Percentiles rank a stretch among this genome's conserved stretches.
Evolutionary conservation across 169 alveolate genomes (phyloP).

Genomic region (Eimeria sp.): DNA sequence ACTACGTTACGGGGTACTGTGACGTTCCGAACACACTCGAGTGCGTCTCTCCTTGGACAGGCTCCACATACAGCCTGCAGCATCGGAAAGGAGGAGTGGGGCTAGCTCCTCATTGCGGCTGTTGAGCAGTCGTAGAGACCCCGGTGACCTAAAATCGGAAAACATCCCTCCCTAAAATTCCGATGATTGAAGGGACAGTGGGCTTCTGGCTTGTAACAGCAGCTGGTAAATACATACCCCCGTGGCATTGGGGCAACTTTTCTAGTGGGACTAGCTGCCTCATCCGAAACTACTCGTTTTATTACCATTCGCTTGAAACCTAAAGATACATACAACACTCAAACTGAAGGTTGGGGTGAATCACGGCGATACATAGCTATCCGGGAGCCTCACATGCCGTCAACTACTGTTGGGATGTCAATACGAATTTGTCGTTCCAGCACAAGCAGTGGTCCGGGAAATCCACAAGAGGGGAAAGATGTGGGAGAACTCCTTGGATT

Average conservation of each 20-base stretch:
- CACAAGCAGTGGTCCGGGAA: background rate
- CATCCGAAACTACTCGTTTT: background rate
- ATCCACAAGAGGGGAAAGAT: background rate
- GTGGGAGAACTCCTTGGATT: background rate
- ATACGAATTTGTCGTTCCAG: conserved; percentile 7
- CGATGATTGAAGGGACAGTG: background rate
- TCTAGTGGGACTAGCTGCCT: background rate
- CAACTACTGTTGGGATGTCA: background rate
- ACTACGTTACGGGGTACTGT: background rate
- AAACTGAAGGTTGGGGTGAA: background rate
- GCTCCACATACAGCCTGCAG: conserved; percentile 55
- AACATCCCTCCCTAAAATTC: background rate
- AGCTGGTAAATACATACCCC: background rate
- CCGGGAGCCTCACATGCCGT: background rate
- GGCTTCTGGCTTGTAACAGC: background rate
- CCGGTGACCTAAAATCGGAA: conserved; percentile 2
- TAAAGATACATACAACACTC: background rate
- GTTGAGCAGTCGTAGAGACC: conserved; percentile 36
- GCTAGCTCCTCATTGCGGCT: conserved; percentile 29
- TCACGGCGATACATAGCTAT: background rate
- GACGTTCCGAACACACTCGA: background rate
- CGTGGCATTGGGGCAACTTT: background rate
- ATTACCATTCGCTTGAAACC: background rate
- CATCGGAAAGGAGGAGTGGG: conserved; percentile 45
- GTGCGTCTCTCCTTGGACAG: background rate